These are phyloP conservation scores for Phylloporus sp. DNA, from an alignment of 768 basidiomycete species.

Conservation along the genomic window DNA sequence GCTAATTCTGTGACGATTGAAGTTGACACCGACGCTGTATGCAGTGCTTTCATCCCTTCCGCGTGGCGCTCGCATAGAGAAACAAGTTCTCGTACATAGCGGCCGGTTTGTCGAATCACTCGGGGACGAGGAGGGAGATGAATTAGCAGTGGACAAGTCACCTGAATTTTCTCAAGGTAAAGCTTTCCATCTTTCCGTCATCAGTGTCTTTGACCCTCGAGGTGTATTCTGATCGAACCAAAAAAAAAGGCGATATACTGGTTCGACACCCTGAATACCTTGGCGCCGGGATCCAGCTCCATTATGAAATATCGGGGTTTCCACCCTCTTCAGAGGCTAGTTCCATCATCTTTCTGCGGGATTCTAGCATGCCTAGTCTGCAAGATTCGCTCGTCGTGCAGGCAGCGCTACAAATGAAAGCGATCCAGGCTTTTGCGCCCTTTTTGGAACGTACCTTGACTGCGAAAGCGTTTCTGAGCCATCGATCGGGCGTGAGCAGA, in stretches of 20 bases:
- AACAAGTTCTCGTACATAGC: constrained; percentile 69
- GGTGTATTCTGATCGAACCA: not conserved
- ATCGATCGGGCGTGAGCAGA: constrained; percentile 1
- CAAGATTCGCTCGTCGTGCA: constrained; percentile 11
- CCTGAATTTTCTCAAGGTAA: constrained; percentile 43
- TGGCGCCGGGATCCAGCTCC: constrained; percentile 17
- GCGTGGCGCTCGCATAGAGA: constrained; percentile 68
- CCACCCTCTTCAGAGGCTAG: constrained; percentile 37
- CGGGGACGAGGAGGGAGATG: constrained; percentile 39
- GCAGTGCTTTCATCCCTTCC: constrained; percentile 61
- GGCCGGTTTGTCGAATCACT: constrained; percentile 41
- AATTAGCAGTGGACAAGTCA: constrained; percentile 26
- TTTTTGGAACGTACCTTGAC: constrained; percentile 20
- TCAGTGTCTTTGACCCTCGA: not conserved
- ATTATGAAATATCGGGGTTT: constrained; percentile 49
- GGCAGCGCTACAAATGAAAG: constrained; percentile 11
- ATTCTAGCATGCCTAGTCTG: constrained; percentile 3
- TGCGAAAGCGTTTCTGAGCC: constrained; percentile 25
- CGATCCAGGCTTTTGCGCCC: constrained; percentile 12
- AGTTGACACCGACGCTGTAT: constrained; percentile 47
- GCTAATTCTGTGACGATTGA: not conserved
- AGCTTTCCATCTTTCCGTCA: not conserved
- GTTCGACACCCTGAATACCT: constrained; percentile 3
- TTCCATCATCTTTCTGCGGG: constrained; percentile 42
- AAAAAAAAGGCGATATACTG: constrained; percentile 12